Evolutionary conservation across 441 rosid species (phyloP).

Genomic region (Croton laevigatus): DNA sequence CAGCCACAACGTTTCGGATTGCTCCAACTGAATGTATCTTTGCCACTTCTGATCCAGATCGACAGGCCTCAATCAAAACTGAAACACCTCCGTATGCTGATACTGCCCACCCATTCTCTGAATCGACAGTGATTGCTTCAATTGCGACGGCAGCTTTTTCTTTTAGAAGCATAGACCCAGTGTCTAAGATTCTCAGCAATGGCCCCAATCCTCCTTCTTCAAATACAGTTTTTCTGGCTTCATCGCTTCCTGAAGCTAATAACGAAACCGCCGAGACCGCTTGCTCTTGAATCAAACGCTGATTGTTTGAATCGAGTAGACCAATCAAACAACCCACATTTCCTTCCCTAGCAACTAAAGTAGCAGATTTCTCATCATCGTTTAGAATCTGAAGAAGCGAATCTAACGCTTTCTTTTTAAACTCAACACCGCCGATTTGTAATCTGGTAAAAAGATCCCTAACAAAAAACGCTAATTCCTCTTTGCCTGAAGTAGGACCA

Average conservation of each 20-base stretch:
- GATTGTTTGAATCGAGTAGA: constrained; percentile 50
- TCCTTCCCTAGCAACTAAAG: constrained; percentile 62
- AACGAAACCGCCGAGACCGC: constrained; percentile 59
- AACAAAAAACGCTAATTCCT: constrained; percentile 54
- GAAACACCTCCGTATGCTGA: constrained; percentile 66
- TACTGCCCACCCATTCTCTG: constrained; percentile 68
- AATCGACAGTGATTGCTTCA: constrained; percentile 67
- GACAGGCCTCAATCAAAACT: constrained; percentile 56
- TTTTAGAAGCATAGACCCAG: constrained; percentile 51
- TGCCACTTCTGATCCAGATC: constrained; percentile 48
- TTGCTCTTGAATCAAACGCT: constrained; percentile 57
- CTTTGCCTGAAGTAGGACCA: constrained; percentile 45
- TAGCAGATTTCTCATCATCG: constrained; percentile 49
- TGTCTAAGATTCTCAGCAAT: constrained; percentile 53
- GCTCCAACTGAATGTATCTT: constrained; percentile 60
- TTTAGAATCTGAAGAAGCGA: constrained; percentile 60
- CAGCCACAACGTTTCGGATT: constrained; percentile 52
- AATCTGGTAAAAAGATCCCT: constrained; percentile 69
- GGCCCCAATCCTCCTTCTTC: constrained; percentile 77
- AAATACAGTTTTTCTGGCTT: constrained; percentile 56
- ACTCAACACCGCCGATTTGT: constrained; percentile 74
- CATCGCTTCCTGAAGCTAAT: constrained; percentile 48
- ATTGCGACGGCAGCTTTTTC: constrained; percentile 63
- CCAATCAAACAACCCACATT: constrained; percentile 55
- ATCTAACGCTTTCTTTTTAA: constrained; percentile 67